A percentile compares a stretch with the other conserved stretches of the same genome.
These are phyloP conservation scores for Trichoderma oligosporum DNA, from an alignment of 2,329 filamentous ascomycete genomes.

Conservation along the genomic window DNA sequence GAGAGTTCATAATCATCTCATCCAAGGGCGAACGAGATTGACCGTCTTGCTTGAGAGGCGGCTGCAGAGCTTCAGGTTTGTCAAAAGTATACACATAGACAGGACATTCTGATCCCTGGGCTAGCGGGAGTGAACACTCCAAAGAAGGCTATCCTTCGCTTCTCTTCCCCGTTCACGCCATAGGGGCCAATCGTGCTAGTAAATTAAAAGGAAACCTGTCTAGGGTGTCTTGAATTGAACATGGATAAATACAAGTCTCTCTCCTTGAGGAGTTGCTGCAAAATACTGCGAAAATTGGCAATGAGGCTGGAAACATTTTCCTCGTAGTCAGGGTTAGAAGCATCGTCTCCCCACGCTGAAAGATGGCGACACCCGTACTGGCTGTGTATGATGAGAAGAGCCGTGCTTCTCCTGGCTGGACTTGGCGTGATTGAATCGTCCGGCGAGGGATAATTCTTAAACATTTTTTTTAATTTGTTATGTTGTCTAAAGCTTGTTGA, in stretches of 20 bases:
- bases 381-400: slow-evolving; percentile 23
- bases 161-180: slow-evolving; percentile 17
- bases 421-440: background rate
- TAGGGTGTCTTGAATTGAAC: slow-evolving; percentile 18
- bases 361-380: slow-evolving; percentile 18
- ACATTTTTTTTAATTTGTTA: slow-evolving; percentile 1
- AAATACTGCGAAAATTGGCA: slow-evolving; percentile 4
- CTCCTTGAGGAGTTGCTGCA: background rate
- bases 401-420: slow-evolving; percentile 6
- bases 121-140: slow-evolving; percentile 17
- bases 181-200: slow-evolving; percentile 15
- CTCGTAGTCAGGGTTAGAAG: slow-evolving; percentile 14
- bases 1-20: slow-evolving; percentile 9
- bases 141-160: slow-evolving; percentile 18
- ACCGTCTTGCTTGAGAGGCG: background rate
- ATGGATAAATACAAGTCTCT: slow-evolving; percentile 18
- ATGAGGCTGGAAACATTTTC: slow-evolving; percentile 13
- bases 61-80: background rate
- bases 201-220: slow-evolving; percentile 16
- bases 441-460: background rate
- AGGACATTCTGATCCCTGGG: background rate
- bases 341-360: background rate
- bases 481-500: background rate
- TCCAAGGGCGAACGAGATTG: background rate
- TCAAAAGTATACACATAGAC: slow-evolving; percentile 1